Evolutionary conservation across 164 flowering plant species (phyloP).

Genomic region (Kalanchoe fedtschenkoi): DNA sequence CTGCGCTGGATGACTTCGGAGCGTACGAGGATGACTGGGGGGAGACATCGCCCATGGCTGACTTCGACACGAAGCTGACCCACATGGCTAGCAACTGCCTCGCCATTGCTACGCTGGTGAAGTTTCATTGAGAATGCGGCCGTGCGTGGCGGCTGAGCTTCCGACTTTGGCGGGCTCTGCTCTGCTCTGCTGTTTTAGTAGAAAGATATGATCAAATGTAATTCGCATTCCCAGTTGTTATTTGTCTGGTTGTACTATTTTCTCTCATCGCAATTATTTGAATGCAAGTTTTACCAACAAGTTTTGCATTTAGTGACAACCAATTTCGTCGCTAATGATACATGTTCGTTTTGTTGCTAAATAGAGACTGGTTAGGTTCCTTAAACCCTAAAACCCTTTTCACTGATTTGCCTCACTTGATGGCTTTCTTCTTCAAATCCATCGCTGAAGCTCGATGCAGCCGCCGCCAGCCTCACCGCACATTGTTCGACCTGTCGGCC

Average conservation of each 20-base stretch:
- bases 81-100: conserved; percentile 43
- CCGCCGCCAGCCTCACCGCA: conserved; percentile 14
- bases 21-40: conserved; percentile 28
- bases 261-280: no score
- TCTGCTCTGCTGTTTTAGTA: no score
- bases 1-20: conserved; percentile 20
- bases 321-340: no score
- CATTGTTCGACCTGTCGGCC: conserved; percentile 25
- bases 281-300: no score
- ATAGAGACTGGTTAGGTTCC: no score
- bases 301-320: no score
- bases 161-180: no score
- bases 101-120: conserved; percentile 22
- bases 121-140: conserved; percentile 4
- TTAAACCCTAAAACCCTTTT: not conserved
- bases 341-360: no score
- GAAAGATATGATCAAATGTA: no score
- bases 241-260: no score
- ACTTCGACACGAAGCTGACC: conserved; percentile 11
- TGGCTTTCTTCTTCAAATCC: conserved; percentile 14
- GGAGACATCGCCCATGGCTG: conserved; percentile 12
- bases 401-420: not conserved
- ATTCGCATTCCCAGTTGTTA: no score
- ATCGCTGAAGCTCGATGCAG: conserved; percentile 6
- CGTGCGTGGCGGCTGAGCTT: no score